These are phyloP conservation scores for Linanthus parryae DNA, from an alignment of 148 eudicot species.

Conservation along the genomic window DNA sequence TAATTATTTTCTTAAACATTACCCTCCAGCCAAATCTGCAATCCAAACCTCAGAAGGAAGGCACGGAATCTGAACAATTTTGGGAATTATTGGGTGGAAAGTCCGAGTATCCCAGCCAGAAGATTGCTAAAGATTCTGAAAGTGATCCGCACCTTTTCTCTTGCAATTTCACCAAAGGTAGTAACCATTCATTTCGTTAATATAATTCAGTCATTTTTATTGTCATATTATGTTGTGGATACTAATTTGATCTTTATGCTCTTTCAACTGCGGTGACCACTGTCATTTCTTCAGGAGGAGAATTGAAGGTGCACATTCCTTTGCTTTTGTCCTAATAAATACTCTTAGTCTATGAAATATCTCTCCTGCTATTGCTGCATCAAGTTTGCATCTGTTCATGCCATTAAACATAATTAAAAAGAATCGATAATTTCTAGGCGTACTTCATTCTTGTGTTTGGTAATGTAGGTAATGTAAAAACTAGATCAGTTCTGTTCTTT, in stretches of 20 bases:
- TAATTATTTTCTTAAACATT: constrained; percentile 10
- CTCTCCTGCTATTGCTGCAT: too few relatives aligned
- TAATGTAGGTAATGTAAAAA: too few relatives aligned
- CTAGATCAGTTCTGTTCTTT: too few relatives aligned
- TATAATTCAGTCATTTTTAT: not conserved
- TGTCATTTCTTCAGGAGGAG: constrained; percentile 44
- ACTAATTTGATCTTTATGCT: constrained; percentile 24
- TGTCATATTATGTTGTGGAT: constrained; percentile 1
- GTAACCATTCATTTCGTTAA: not conserved
- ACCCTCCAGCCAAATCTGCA: constrained; percentile 79
- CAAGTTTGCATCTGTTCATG: too few relatives aligned
- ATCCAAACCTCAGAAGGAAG: constrained; percentile 77
- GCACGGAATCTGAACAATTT: constrained; percentile 74
- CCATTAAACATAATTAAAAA: too few relatives aligned
- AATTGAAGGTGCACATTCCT: constrained; percentile 71
- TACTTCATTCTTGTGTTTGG: too few relatives aligned
- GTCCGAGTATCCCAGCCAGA: constrained; percentile 76
- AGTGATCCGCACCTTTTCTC: constrained; percentile 89
- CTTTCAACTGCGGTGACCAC: constrained; percentile 17
- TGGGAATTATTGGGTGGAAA: constrained; percentile 89
- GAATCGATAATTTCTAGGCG: too few relatives aligned
- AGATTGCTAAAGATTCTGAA: constrained; percentile 60
- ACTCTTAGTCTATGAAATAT: too few relatives aligned
- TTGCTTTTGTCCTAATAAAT: too few relatives aligned
- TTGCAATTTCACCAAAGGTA: constrained; percentile 71